These are phyloP conservation scores for Chlorella sp. DNA, from an alignment of 139 green algal species.

Conservation along the genomic window DNA sequence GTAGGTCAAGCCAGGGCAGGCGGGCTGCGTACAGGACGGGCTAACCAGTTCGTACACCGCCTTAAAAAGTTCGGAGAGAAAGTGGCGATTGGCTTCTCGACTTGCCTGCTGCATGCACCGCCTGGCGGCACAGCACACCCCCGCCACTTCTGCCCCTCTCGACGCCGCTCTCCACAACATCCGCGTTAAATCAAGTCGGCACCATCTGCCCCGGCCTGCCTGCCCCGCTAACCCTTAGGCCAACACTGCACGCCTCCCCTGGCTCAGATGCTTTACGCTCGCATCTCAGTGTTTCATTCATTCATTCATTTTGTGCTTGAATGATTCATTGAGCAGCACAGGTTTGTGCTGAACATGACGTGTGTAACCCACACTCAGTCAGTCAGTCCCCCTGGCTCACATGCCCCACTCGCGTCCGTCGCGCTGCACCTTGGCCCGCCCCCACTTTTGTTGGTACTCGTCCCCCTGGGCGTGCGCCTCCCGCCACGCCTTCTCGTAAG, in stretches of 20 bases:
- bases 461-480: constrained; percentile 7
- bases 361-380: neutral
- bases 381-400: neutral
- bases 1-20: neutral
- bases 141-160: too few relatives aligned
- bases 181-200: too few relatives aligned
- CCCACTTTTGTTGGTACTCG: constrained; percentile 21
- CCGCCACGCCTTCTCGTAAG: constrained; percentile 35
- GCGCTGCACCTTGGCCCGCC: constrained; percentile 26
- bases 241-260: too few relatives aligned
- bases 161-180: too few relatives aligned
- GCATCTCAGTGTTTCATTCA: too few relatives aligned
- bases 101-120: too few relatives aligned
- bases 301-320: too few relatives aligned
- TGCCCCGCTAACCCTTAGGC: too few relatives aligned
- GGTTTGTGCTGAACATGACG: too few relatives aligned
- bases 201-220: neutral
- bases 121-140: too few relatives aligned
- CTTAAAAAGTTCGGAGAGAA: neutral
- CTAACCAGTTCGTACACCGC: neutral
- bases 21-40: neutral
- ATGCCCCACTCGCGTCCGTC: constrained; percentile 36
- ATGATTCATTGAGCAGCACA: too few relatives aligned
- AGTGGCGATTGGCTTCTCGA: neutral
- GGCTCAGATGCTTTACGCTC: too few relatives aligned